Conservation (phyloP, 352 stramenopile genomes). For the Globisporangium middletonii region DNA sequence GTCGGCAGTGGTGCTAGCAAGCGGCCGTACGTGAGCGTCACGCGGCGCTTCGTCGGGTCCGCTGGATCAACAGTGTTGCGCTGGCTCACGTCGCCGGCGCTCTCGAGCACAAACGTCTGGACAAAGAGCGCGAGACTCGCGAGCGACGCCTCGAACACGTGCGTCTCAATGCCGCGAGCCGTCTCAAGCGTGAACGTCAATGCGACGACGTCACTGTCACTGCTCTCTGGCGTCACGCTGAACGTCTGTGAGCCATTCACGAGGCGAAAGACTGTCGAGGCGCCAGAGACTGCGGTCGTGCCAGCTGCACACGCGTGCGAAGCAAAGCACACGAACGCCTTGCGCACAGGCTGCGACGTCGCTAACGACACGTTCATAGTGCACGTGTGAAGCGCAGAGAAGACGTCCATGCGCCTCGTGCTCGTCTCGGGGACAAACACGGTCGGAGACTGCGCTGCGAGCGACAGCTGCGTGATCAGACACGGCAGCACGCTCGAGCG, state of each 20-base stretch:
- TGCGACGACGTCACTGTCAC: background rate
- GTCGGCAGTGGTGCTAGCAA: constrained; percentile 5
- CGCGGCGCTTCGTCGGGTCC: background rate
- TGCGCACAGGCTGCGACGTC: constrained; percentile 6
- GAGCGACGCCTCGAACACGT: constrained; percentile 9
- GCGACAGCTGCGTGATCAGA: constrained; percentile 1
- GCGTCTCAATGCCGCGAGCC: background rate
- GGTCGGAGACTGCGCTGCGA: background rate
- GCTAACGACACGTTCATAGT: background rate
- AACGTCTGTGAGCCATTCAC: constrained; percentile 12
- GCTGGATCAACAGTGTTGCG: constrained; percentile 1
- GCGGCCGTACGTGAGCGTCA: constrained; percentile 11
- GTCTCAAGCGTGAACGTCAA: constrained; percentile 1
- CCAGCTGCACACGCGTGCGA: constrained; percentile 1
- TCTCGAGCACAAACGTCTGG: constrained; percentile 17
- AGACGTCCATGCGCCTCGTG: constrained; percentile 1
- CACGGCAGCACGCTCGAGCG: constrained; percentile 5
- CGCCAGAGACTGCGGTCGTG: background rate
- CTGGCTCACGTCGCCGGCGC: constrained; percentile 12
- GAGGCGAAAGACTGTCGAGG: constrained; percentile 4
- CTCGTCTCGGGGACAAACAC: constrained; percentile 1
- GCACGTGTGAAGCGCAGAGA: constrained; percentile 1
- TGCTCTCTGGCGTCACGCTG: background rate
- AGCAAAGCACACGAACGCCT: constrained; percentile 4
- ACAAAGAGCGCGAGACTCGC: constrained; percentile 15